phyloP scores from a whole-genome alignment of 2,329 filamentous ascomycete species.

The Nemania sp. region DNA sequence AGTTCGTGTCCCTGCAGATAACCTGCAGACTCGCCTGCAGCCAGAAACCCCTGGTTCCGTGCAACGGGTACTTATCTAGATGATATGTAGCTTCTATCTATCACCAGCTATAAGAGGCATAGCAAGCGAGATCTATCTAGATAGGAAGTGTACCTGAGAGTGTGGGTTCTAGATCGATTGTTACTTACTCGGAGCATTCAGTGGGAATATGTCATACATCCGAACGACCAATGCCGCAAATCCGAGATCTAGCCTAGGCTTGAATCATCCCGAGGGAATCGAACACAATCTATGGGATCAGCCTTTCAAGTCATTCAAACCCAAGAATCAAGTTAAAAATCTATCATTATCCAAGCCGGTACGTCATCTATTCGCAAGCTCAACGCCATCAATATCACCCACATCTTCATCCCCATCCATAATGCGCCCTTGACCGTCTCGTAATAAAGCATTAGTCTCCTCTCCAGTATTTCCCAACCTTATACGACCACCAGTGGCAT shows the following conservation, averaged over 20 bases:
- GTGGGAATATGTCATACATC: too few species aligned
- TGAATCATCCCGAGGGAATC: not conserved
- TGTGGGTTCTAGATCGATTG: not conserved
- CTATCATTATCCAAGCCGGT: slow-evolving; percentile 18
- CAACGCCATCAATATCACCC: slow-evolving; percentile 57
- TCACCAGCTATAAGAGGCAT: not conserved
- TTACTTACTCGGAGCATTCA: not conserved
- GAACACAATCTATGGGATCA: not conserved
- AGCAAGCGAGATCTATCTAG: not conserved
- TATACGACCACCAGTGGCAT: slow-evolving; percentile 68
- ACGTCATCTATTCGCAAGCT: slow-evolving; percentile 50
- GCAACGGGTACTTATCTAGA: not conserved
- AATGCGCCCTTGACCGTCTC: slow-evolving; percentile 52
- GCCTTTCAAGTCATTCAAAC: not conserved
- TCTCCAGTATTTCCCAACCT: slow-evolving; percentile 56
- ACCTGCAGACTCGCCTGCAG: not conserved
- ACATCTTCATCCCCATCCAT: slow-evolving; percentile 65
- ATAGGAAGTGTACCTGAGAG: not conserved
- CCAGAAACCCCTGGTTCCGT: not conserved
- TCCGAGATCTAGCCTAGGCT: too few species aligned
- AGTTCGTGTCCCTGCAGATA: not conserved
- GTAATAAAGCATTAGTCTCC: slow-evolving; percentile 46
- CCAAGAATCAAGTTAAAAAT: slow-evolving; percentile 5
- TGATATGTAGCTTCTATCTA: not conserved
- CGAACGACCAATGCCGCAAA: too few species aligned